Evolutionary conservation across 306 rosid genomes (phyloP).

Genomic region (Fragaria vesca): DNA sequence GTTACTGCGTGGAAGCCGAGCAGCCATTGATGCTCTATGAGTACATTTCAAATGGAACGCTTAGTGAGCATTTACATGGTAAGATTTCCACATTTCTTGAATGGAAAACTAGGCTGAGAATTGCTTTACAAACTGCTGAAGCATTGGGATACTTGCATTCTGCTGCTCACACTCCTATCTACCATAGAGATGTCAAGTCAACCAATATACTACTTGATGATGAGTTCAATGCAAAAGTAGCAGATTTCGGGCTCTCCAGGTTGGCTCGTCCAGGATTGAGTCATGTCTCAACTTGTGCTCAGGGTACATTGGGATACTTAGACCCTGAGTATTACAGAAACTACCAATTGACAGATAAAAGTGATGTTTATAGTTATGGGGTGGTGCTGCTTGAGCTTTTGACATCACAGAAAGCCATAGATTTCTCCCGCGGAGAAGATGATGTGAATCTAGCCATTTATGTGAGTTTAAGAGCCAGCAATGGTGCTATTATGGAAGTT

Average conservation of each 20-base stretch:
- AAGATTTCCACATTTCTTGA: conserved; percentile 62
- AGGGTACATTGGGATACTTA: conserved; percentile 88
- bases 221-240: conserved; percentile 68
- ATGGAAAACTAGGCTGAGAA: conserved; percentile 78
- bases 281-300: conserved; percentile 97
- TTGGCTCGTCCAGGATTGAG: conserved; percentile 86
- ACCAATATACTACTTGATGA: conserved; percentile 78
- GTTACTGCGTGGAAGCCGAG: conserved; percentile 82
- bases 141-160: conserved; percentile 87
- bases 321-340: conserved; percentile 93
- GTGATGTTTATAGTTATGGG: conserved; percentile 94
- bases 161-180: conserved; percentile 81
- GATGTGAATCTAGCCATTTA: conserved; percentile 67
- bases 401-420: conserved; percentile 83
- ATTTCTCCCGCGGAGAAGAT: conserved; percentile 72
- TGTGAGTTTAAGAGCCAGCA: conserved; percentile 54
- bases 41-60: conserved; percentile 89
- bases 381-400: conserved; percentile 83
- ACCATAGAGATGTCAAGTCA: conserved; percentile 96
- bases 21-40: conserved; percentile 92
- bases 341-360: conserved; percentile 86
- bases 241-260: conserved; percentile 93
- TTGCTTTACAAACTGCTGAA: conserved; percentile 88
- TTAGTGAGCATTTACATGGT: conserved; percentile 80
- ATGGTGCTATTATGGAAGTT: conserved; percentile 47